These are phyloP conservation scores for Larix sibirica DNA, from an alignment of 83 land plant species.

Conservation along the genomic window DNA sequence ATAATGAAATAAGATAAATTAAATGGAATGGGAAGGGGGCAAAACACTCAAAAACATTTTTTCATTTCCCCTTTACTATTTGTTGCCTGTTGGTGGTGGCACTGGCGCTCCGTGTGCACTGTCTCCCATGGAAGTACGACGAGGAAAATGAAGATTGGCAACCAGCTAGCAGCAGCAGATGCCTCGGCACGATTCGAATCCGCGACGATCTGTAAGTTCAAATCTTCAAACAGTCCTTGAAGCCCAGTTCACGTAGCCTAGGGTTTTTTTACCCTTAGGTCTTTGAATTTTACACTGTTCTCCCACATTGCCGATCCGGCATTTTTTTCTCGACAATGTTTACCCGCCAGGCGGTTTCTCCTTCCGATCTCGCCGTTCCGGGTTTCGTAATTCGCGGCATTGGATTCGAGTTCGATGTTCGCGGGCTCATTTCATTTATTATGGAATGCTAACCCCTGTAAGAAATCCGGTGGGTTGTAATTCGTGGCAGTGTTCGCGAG, in stretches of 20 bases:
- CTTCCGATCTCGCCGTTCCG: not conserved
- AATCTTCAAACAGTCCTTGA: too few species aligned
- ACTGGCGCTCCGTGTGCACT: too few species aligned
- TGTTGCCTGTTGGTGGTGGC: not conserved
- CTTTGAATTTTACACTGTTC: not conserved
- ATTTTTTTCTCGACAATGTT: not conserved
- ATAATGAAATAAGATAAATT: not conserved
- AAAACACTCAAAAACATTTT: not conserved
- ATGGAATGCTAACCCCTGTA: too few species aligned
- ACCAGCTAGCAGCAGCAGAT: too few species aligned
- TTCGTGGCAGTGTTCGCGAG: slow-evolving; percentile 5
- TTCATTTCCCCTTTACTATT: not conserved
- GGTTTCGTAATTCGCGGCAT: not conserved
- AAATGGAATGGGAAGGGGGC: not conserved
- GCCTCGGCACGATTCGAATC: too few species aligned
- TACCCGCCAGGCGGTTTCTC: not conserved
- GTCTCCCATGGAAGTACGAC: too few species aligned
- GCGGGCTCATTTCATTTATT: not conserved
- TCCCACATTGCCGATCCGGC: not conserved
- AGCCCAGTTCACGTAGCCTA: too few species aligned
- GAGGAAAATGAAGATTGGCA: too few species aligned
- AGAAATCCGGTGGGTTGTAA: not conserved
- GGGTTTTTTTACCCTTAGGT: too few species aligned
- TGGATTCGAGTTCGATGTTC: not conserved
- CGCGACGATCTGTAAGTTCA: too few species aligned